Evolutionary conservation across 2,329 filamentous ascomycete genomes (phyloP).

Genomic region (Hirsutella minnesotensis): DNA sequence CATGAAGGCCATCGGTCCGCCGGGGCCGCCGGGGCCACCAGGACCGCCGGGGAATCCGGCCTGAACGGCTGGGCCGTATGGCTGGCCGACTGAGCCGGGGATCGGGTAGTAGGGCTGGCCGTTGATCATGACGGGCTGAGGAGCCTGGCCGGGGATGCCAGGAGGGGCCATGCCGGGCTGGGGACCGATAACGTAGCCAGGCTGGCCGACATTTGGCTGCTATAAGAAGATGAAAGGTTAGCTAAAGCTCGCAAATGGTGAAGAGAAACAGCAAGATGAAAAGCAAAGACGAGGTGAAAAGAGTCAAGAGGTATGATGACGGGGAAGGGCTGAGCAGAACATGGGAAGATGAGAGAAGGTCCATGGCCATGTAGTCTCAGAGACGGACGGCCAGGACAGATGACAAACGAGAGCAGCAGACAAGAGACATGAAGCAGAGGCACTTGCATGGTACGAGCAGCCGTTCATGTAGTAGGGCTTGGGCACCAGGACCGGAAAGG

Average conservation of each 20-base stretch:
- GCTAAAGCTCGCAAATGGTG: not conserved
- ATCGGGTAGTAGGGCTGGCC: constrained; percentile 13
- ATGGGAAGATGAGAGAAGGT: too few relatives aligned
- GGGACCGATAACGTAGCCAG: constrained; percentile 19
- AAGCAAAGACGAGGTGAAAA: not conserved
- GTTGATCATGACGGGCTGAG: constrained; percentile 21
- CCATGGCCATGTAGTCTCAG: too few relatives aligned
- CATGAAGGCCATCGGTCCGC: constrained; percentile 18
- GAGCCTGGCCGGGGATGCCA: constrained; percentile 14
- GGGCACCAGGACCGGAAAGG: constrained; percentile 18
- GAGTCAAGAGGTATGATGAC: not conserved
- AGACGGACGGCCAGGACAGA: too few relatives aligned
- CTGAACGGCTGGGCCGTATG: constrained; percentile 10
- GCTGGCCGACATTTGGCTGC: constrained; percentile 17
- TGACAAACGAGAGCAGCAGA: not conserved
- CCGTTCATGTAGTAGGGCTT: constrained; percentile 19
- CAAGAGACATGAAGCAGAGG: not conserved
- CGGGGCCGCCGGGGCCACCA: not conserved
- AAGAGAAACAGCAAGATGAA: not conserved
- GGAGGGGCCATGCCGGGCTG: constrained; percentile 19
- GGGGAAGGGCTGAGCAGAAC: too few relatives aligned
- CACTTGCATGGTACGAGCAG: constrained; percentile 29
- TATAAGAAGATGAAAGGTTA: constrained; percentile 6
- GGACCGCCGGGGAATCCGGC: not conserved
- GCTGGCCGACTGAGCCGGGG: constrained; percentile 12